Evolutionary conservation across 164 flowering plant species (phyloP).

Genomic region (Annona cherimola): DNA sequence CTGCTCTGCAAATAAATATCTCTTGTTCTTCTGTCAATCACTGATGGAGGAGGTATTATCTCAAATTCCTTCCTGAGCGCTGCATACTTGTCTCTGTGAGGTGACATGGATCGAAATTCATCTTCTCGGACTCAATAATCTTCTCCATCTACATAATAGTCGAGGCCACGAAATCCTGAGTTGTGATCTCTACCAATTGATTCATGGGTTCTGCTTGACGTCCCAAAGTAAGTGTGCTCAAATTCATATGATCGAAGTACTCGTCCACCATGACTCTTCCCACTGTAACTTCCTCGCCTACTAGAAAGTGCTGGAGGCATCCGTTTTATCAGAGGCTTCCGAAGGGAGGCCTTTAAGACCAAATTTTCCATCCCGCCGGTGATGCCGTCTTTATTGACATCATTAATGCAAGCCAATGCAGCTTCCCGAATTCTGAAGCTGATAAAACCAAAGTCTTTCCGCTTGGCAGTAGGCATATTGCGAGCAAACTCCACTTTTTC

Average conservation of each 20-base stretch:
- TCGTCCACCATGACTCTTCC: conserved; percentile 10
- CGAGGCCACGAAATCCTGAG: conserved; percentile 8
- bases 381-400: conserved; percentile 23
- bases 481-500: conserved; percentile 29
- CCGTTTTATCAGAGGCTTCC: conserved; percentile 23
- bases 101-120: conserved; percentile 8
- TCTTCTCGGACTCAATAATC: conserved; percentile 15
- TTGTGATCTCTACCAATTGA: conserved; percentile 9
- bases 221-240: conserved; percentile 11
- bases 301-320: conserved; percentile 13
- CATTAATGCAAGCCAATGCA: conserved; percentile 29
- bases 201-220: conserved; percentile 12
- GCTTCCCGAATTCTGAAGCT: conserved; percentile 17
- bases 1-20: conserved; percentile 18
- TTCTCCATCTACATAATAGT: conserved; percentile 12
- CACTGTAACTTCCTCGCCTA: conserved; percentile 18
- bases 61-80: conserved; percentile 14
- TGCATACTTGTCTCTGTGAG: conserved; percentile 15
- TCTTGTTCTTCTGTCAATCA: conserved; percentile 15
- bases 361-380: too few species aligned
- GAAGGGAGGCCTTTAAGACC: conserved; percentile 22
- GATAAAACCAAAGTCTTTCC: too few species aligned
- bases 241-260: conserved; percentile 5
- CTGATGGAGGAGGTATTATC: conserved; percentile 7
- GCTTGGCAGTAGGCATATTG: conserved; percentile 32